phyloP scores from a whole-genome alignment of 2,329 filamentous ascomycete species.

The Aspergillus texensis region DNA sequence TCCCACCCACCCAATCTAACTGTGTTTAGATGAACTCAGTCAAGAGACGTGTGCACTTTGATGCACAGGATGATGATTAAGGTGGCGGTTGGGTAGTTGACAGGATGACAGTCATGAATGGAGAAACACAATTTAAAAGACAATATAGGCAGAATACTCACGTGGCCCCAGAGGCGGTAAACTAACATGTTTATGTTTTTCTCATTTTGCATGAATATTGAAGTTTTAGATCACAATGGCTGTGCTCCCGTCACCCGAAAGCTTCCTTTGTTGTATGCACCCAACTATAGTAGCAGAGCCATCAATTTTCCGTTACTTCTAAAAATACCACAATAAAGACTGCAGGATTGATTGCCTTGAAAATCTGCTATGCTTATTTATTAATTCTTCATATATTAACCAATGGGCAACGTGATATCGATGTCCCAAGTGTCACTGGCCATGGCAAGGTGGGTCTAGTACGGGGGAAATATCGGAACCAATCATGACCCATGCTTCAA shows the following conservation, averaged over 20 bases:
- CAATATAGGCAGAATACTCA: not conserved
- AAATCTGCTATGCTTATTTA: not conserved
- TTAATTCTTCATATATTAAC: not conserved
- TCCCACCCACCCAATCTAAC: not conserved
- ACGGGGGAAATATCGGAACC: not conserved
- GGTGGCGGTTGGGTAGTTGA: not conserved
- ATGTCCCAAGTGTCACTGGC: no score
- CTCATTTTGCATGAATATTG: not conserved
- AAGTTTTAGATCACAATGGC: not conserved
- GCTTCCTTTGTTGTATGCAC: not conserved
- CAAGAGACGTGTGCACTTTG: not conserved
- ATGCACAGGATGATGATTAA: not conserved
- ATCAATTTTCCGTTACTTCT: not conserved
- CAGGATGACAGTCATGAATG: not conserved
- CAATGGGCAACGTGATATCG: no score
- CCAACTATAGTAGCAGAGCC: not conserved
- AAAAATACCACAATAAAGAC: not conserved
- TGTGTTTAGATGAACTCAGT: not conserved
- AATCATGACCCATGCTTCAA: not conserved
- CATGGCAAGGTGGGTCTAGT: not conserved
- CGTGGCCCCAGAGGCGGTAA: not conserved
- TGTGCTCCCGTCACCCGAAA: not conserved
- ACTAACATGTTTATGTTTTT: not conserved
- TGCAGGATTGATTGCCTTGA: not conserved
- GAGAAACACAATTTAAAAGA: not conserved